These are phyloP conservation scores for Pseudocercospora cruenta DNA, from an alignment of 2,329 filamentous ascomycete genomes.

Conservation along the genomic window DNA sequence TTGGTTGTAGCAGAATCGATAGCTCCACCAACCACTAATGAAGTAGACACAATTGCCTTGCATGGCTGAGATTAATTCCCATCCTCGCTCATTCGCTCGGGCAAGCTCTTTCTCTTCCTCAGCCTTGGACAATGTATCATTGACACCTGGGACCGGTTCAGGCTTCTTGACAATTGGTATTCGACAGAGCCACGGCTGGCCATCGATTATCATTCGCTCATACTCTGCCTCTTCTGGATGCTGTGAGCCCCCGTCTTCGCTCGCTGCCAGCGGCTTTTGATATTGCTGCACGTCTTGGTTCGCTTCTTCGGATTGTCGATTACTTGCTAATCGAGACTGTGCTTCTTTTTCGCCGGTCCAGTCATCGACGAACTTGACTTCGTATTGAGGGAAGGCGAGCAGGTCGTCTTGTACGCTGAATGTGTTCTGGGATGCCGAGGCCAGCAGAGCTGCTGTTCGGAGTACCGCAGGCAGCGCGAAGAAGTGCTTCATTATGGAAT, in stretches of 20 bases:
- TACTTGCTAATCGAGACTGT: slow-evolving; percentile 57
- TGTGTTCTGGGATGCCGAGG: slow-evolving; percentile 53
- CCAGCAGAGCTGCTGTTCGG: slow-evolving; percentile 51
- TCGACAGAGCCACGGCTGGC: slow-evolving; percentile 78
- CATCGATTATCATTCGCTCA: slow-evolving; percentile 73
- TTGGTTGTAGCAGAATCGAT: slow-evolving; percentile 88
- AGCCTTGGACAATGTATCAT: slow-evolving; percentile 47
- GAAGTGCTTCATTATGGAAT: slow-evolving; percentile 49
- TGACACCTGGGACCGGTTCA: slow-evolving; percentile 30
- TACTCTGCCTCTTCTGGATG: slow-evolving; percentile 50
- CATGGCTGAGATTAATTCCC: slow-evolving; percentile 77
- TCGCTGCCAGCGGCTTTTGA: slow-evolving; percentile 19
- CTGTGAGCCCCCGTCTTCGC: slow-evolving; percentile 15
- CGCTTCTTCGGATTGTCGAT: background rate
- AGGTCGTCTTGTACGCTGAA: slow-evolving; percentile 91
- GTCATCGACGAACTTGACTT: slow-evolving; percentile 68
- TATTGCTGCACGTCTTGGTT: slow-evolving; percentile 26
- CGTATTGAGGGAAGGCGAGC: slow-evolving; percentile 83
- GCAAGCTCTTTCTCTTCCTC: slow-evolving; percentile 80
- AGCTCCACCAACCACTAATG: slow-evolving; percentile 91
- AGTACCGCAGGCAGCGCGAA: slow-evolving; percentile 53
- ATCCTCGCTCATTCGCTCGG: slow-evolving; percentile 75
- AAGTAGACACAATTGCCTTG: slow-evolving; percentile 81
- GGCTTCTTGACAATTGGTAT: slow-evolving; percentile 71
- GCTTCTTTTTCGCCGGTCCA: slow-evolving; percentile 74